Evolutionary conservation across 23 red algal species (phyloP), one percentile per base, ranked within the genome.

Genomic region (Pyropia yezoensis): DNA sequence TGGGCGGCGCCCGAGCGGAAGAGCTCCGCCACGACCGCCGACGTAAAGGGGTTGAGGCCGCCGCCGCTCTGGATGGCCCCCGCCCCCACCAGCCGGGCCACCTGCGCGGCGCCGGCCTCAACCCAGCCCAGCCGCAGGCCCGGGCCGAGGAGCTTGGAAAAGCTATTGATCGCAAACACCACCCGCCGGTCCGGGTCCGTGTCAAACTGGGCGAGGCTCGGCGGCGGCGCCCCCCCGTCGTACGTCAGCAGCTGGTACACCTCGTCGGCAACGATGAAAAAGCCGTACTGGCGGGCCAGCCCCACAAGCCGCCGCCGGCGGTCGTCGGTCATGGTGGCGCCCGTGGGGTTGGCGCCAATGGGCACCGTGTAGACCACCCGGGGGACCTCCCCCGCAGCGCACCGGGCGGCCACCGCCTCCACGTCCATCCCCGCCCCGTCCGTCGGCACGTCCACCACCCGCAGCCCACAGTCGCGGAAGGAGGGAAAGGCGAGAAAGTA

Each of bases 121-220:
- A 95, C 24, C 89, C 89, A 95, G 7, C 89, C 89, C 17, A 95
- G 39, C 21, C 89, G 80, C 32, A 95, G 34, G 32, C 89, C 89
- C 14, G 89, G 89, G 5, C 89, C 89, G 23, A 95, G 80, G 14
- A 87, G 25, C 61, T 95, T 95, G 79, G 62, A 72, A 49, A 95
- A 87, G 20, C 74, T 81, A 34, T 95, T 86, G 34, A 95, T 27
- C 19, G 89, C 49, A 20, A 95, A 66, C 20, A 95, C 89, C 4
- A 64, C 69, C 7, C 80, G 80, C 8, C 82, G 45, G 16, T 56
- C 5, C 17, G 67, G 34, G 25, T 70, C 62, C 24, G 73, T 33
- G 34, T 95, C 89, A 49, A 71, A 86, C 27, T 84, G 80, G 64
- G 54, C 65, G 32, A 95, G 65, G 45, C 74, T 80, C 57, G 13